These are phyloP conservation scores for Neurospora sp. DNA, from an alignment of 495 filamentous ascomycete species.

Conservation along the genomic window DNA sequence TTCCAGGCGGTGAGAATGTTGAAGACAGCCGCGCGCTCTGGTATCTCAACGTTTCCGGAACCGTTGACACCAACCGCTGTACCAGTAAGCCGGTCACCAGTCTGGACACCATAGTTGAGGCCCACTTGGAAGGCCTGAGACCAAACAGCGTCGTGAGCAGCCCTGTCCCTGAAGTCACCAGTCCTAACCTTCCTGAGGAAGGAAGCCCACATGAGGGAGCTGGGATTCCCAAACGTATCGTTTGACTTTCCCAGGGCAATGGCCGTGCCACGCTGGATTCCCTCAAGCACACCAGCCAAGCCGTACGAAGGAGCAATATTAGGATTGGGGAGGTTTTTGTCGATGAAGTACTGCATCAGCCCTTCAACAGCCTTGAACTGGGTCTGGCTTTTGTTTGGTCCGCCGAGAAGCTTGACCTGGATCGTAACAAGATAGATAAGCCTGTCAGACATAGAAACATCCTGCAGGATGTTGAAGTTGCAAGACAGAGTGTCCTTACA, in stretches of 20 bases:
- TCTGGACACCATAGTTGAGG: background rate
- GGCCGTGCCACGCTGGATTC: conserved; percentile 1
- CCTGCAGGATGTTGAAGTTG: background rate
- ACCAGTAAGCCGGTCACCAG: background rate
- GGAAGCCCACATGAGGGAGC: background rate
- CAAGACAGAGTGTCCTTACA: background rate
- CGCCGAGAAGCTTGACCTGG: background rate
- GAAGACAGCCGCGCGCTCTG: background rate
- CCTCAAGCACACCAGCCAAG: background rate
- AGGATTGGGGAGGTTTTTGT: background rate
- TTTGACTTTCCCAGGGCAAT: background rate
- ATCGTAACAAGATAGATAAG: background rate
- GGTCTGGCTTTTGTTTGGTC: background rate
- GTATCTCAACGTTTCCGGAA: background rate
- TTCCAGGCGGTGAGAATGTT: background rate
- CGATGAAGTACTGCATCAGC: conserved; percentile 2
- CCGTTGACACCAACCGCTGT: background rate
- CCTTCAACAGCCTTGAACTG: background rate
- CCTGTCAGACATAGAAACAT: background rate
- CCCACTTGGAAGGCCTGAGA: background rate
- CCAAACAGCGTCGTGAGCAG: background rate
- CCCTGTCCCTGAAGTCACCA: background rate
- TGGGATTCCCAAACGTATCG: conserved; percentile 1
- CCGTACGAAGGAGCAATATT: background rate
- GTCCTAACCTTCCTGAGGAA: background rate